These are phyloP conservation scores for Penicillium sp. DNA, from an alignment of 2,329 filamentous ascomycete genomes.

Conservation along the genomic window DNA sequence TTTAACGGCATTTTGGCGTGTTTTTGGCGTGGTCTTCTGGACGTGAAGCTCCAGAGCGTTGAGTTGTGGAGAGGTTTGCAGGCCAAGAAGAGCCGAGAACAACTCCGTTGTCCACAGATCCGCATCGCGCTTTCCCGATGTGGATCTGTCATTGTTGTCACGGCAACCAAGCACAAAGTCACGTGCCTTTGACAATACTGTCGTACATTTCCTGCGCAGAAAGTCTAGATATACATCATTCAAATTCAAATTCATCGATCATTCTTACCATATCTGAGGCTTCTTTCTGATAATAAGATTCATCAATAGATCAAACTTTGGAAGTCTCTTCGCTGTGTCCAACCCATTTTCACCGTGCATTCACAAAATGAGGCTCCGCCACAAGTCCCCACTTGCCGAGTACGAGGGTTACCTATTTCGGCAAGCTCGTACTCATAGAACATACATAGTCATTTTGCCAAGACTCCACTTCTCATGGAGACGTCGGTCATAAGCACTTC, in stretches of 20 bases:
- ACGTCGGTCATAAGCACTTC: neutral
- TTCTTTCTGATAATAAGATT: neutral
- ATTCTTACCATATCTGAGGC: neutral
- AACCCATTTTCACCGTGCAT: neutral
- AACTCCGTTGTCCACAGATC: conserved; percentile 15
- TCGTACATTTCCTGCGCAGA: neutral
- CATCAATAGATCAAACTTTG: neutral
- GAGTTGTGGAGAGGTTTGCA: conserved; percentile 11
- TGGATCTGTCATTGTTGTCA: conserved; percentile 8
- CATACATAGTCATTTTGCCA: neutral
- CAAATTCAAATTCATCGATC: neutral
- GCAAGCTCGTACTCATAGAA: neutral
- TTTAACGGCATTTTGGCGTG: conserved; percentile 38
- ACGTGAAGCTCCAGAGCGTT: conserved; percentile 3
- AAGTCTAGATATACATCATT: neutral
- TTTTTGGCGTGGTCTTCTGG: conserved; percentile 5
- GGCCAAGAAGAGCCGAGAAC: conserved; percentile 5
- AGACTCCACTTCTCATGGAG: neutral
- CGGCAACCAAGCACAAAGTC: conserved; percentile 3
- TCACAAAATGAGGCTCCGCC: neutral
- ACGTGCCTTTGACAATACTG: neutral
- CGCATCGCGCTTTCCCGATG: conserved; percentile 2
- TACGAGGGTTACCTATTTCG: conserved; percentile 6
- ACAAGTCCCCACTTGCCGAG: neutral
- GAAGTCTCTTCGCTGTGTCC: neutral